A percentile compares a stretch with the other conserved stretches of the same genome.
phyloP scores from a whole-genome alignment of 2,329 filamentous ascomycete species.

The Didymella exigua region DNA sequence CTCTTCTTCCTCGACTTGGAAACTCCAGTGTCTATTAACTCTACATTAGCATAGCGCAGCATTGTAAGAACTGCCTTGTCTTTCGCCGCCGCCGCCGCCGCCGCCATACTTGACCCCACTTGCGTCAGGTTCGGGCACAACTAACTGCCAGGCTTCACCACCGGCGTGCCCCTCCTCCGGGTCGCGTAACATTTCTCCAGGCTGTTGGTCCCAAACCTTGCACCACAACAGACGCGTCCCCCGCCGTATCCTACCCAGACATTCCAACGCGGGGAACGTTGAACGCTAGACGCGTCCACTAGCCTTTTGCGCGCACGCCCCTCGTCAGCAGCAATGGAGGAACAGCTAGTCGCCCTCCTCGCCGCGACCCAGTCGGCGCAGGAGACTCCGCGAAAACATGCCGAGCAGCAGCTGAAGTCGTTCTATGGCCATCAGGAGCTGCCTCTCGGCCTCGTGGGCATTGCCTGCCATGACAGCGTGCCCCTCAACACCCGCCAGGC shows the following conservation, averaged over 20 bases:
- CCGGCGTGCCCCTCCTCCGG: conserved; percentile 35
- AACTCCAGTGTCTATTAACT: neutral
- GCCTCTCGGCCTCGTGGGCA: conserved; percentile 77
- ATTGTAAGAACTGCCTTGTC: conserved; percentile 4
- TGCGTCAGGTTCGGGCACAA: conserved; percentile 10
- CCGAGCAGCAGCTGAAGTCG: conserved; percentile 80
- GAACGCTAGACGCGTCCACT: conserved; percentile 38
- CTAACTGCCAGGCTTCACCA: conserved; percentile 18
- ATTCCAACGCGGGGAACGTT: conserved; percentile 30
- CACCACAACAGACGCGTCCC: conserved; percentile 33
- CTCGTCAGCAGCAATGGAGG: conserved; percentile 69
- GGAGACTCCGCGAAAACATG: conserved; percentile 79
- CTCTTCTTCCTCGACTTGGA: neutral
- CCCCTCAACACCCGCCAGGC: conserved; percentile 79
- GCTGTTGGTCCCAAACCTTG: conserved; percentile 20
- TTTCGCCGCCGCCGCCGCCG: conserved; percentile 1
- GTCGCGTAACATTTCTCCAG: conserved; percentile 28
- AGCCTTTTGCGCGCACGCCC: conserved; percentile 34
- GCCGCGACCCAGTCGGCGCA: conserved; percentile 81
- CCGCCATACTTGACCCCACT: neutral
- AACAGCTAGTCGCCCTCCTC: conserved; percentile 87
- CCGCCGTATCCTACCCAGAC: conserved; percentile 11
- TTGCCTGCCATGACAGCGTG: conserved; percentile 77
- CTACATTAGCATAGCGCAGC: conserved; percentile 6
- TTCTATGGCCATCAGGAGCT: conserved; percentile 73